Conservation (phyloP, 768 basidiomycete genomes). For the Lactarius deliciosus region DNA sequence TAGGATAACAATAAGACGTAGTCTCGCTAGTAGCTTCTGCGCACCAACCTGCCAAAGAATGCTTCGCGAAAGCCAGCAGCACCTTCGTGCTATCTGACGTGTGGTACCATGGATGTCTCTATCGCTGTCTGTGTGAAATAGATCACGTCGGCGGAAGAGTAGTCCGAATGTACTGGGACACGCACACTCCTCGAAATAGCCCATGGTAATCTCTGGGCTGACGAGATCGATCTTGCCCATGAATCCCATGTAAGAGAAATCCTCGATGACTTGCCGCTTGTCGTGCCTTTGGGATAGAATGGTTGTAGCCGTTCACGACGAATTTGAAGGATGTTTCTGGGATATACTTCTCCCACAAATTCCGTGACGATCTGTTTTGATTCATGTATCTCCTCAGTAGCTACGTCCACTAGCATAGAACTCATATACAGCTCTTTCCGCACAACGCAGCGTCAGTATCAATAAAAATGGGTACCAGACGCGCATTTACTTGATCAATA, state of each 20-base stretch:
- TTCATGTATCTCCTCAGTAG: conserved; percentile 72
- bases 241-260: conserved; percentile 84
- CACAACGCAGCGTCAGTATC: neutral
- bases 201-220: conserved; percentile 67
- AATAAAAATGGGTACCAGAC: neutral
- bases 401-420: conserved; percentile 69
- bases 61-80: conserved; percentile 67
- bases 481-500: conserved; percentile 72
- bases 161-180: neutral
- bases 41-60: conserved; percentile 87
- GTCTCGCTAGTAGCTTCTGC: conserved; percentile 32
- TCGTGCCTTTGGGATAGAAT: conserved; percentile 64
- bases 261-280: conserved; percentile 70
- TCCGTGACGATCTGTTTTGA: conserved; percentile 43
- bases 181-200: conserved; percentile 87
- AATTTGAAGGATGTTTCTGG: conserved; percentile 80
- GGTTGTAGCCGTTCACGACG: conserved; percentile 69
- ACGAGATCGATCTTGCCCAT: conserved; percentile 81
- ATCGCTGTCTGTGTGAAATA: conserved; percentile 39
- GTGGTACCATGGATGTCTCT: conserved; percentile 47
- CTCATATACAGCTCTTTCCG: conserved; percentile 69
- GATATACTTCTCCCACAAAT: conserved; percentile 59
- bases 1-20: neutral
- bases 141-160: neutral
- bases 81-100: conserved; percentile 51